Base-by-base conservation (phyloP, 345 rosid species). In the Physaria fendleri region DNA sequence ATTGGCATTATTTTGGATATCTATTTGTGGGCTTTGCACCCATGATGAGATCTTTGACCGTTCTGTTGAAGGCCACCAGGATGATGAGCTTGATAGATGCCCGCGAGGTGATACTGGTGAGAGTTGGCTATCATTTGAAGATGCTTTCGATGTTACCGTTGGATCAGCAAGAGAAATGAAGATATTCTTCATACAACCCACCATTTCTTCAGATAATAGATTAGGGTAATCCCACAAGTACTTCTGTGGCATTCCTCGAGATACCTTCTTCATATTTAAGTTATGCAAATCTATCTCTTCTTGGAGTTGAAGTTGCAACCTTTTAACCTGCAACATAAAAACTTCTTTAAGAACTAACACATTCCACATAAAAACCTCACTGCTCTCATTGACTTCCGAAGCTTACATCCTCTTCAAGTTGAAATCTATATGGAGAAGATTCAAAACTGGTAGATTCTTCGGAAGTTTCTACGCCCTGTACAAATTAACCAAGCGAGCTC, bases 131-230 rank as follows among this genome's bases (percentile, higher is more conserved):
- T 78, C 82, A 23, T 77, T 71, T 13, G 55, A 34, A 13, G 82
- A 74, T 35, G 78, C 74, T 62, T 79, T 78, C 37, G 93, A 73
- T 39, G 82, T 78, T 44, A 62, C 59, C 22, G 83, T 80, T 25
- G 87, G 76, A 74, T 85, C 96, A 27, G 89, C 83, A 52, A 92
- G 86, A 62, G 85, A 92, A 59, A 86, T 67, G 69, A 79, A 91
- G 64, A 91, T 85, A 50, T 91, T 79, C 78, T 83, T 83, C 98
- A 91, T 91, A 78, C 95, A 91, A 62, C 80, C 67, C 39, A 88
- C 91, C 95, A 91, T 91, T 74, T 88, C 88, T 75, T 91, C 92
- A 2, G 95, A 84, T 38, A 92, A 67, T 61, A 57, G 76, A 69
- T 86, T 88, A 53, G 98, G 98, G 52, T 82, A 74, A 77, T 82